Conservation (phyloP, 495 filamentous ascomycete species). For the Sordaria brevicollis region DNA sequence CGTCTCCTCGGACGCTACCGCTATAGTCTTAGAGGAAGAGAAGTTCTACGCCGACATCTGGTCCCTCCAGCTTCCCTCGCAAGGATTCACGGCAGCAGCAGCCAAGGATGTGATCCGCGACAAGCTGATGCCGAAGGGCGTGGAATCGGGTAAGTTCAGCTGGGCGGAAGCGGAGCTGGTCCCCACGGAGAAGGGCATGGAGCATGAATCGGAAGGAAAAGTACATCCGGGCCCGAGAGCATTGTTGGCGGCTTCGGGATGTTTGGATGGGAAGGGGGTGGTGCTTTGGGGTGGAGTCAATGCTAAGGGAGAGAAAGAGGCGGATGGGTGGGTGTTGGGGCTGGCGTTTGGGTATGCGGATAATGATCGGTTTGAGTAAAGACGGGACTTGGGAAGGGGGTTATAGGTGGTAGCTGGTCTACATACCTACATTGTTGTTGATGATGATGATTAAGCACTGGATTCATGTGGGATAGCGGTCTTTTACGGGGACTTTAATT, state of each 20-base stretch:
- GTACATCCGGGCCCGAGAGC: constrained; percentile 42
- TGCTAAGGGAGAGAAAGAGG: constrained; percentile 36
- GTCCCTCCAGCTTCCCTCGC: constrained; percentile 41
- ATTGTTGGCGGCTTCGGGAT: constrained; percentile 34
- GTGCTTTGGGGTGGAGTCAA: constrained; percentile 45
- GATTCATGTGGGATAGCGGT: background rate
- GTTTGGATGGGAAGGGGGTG: constrained; percentile 30
- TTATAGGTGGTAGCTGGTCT: background rate
- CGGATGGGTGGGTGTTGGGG: constrained; percentile 42
- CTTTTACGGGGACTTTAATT: background rate
- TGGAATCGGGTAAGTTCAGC: constrained; percentile 27
- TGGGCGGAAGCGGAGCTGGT: constrained; percentile 42
- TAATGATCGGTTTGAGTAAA: constrained; percentile 15
- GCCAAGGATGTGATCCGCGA: constrained; percentile 40
- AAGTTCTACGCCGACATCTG: constrained; percentile 35
- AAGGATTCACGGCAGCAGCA: constrained; percentile 33
- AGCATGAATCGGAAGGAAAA: constrained; percentile 25
- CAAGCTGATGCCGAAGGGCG: constrained; percentile 19
- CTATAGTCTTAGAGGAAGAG: constrained; percentile 6
- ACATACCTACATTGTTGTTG: background rate
- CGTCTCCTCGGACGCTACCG: constrained; percentile 4
- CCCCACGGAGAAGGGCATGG: constrained; percentile 26
- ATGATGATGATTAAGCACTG: background rate
- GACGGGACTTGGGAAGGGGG: background rate
- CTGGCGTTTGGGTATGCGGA: constrained; percentile 25